Evolutionary conservation across 2,329 filamentous ascomycete genomes (phyloP), one percentile per base, ranked within the genome.

Genomic region (Fusarium beomiforme): DNA sequence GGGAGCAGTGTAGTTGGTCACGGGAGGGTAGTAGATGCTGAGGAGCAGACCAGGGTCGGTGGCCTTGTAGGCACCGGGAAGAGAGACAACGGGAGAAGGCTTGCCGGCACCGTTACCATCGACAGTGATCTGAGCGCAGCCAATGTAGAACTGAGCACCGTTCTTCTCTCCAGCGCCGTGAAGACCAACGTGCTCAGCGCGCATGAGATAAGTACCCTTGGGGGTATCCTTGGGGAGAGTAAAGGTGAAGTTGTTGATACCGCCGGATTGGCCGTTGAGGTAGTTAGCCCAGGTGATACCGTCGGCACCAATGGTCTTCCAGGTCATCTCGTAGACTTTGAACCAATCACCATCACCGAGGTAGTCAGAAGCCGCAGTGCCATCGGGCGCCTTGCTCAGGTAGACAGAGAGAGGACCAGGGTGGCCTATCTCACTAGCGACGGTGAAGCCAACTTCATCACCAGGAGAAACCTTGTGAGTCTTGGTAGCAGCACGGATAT

Each of bases 401-500:
- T 81, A 81, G 47, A 82, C 80, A 16, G 77, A 71, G 11, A 82
- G 75, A 13, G 82, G 81, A 26, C 81, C 81, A 19, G 80, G 81
- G 76, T 82, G 81, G 21, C 77, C 77, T 36, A 85, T 73, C 26
- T 78, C 70, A 24, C 71, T 64, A 50, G 76, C 77, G 50, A 83
- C 78, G 7, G 79, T 78, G 77, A 85, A 84, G 41, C 82, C 82
- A n/a, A 85, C 76, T 33, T 78, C 76, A 50, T 83, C 78, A 36
- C 82, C 82, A n/a, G 82, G 75, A 8, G 77, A 72, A 43, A 83
- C 80, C 36, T 76, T 71, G 70, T 79, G 73, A 14, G 80, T 83
- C 57, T 75, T 71, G 39, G 81, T 83, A 64, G 77, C 78, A 53
- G 80, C 76, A 34, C 78, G 77, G 70, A 81, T 81, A 60, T 77